Base-by-base conservation (phyloP, 2,329 filamentous ascomycete species). In the Tolypocladium pustulatum region DNA sequence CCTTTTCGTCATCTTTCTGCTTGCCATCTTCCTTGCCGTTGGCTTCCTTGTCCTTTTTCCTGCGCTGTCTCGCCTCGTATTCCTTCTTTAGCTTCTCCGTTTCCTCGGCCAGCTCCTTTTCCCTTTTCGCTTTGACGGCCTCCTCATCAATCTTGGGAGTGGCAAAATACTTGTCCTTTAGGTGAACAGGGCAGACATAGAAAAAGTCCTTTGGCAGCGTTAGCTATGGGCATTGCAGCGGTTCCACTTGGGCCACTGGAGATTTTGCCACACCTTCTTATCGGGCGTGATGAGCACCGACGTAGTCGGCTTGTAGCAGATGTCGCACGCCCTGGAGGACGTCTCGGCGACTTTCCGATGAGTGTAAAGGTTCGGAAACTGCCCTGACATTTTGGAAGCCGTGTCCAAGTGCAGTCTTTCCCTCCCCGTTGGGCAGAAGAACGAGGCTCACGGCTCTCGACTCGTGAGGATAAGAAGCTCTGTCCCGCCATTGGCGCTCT, bases 221-320 rank as follows among this genome's bases (percentile, higher is more conserved):
- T 36, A 60, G 51, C 30, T 22, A 20, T 32, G 15, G 25, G 20
- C 36, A 20, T 32, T 9, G 15, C 10, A 25, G 15, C 10, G 20
- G 22, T 25, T 25, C 10, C n/a, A 2, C 13, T 36, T 17, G 3
- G 43, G 13, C 34, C 20, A 36, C 13, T 57, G 55, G 32, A 58
- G 41, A 30, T 40, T 25, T 56, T 38, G 32, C 60, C 65, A 63
- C 67, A 94, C 92, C 84, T 93, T 94, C 68, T 90, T 92, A 67
- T 95, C 91, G 0, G 89, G 84, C 10, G 91, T 95, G 65, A 96
- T 90, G 58, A 99, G 78, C 22, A 97, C 93, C 64, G 88, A 95
- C 8, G 87, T 85, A 60, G 87, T 91, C 10, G 89, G 88, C 74
- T 94, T 96, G 78, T 88, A 95, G 79, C 94, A 97, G 62, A 97